Percentiles rank a stretch among this genome's conserved stretches.
phyloP scores from a whole-genome alignment of 371 early-diverging fungal genomes.

The Actinomucor elegans region DNA sequence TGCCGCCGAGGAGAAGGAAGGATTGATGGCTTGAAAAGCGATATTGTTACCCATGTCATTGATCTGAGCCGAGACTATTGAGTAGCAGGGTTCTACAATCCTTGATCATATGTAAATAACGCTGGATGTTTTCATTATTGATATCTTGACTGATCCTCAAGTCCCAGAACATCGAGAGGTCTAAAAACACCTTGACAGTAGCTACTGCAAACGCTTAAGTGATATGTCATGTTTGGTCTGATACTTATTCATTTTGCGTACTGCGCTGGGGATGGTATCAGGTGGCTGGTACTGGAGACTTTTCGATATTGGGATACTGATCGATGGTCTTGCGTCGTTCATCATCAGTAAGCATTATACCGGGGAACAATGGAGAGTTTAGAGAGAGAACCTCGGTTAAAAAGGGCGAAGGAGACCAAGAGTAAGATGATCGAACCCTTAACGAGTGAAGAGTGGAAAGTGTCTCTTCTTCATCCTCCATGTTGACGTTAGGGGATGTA shows the following conservation, averaged over 20 bases:
- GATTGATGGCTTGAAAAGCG: slow-evolving; percentile 5
- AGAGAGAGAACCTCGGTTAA: not conserved
- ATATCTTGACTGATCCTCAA: not conserved
- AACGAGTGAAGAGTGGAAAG: not conserved
- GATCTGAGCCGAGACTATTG: not conserved
- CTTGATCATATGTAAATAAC: not conserved
- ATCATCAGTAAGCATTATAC: no score
- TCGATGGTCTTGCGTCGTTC: slow-evolving; percentile 10
- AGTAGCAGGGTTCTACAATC: not conserved
- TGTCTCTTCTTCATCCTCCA: not conserved
- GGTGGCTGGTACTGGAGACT: slow-evolving; percentile 11
- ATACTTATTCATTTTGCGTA: no score
- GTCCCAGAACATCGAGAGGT: slow-evolving; percentile 8
- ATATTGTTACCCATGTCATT: not conserved
- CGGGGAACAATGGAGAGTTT: no score
- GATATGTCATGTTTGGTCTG: no score
- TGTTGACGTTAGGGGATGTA: not conserved
- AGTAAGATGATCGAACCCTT: not conserved
- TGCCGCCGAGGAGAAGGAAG: not conserved
- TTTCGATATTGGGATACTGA: not conserved
- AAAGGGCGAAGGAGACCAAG: slow-evolving; percentile 3
- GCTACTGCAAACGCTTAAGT: no score
- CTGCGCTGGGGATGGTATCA: not conserved
- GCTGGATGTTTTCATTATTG: not conserved
- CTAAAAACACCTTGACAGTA: slow-evolving; percentile 11